Conservation (phyloP, 768 basidiomycete species). For the Kwoniella mangroviensis region DNA sequence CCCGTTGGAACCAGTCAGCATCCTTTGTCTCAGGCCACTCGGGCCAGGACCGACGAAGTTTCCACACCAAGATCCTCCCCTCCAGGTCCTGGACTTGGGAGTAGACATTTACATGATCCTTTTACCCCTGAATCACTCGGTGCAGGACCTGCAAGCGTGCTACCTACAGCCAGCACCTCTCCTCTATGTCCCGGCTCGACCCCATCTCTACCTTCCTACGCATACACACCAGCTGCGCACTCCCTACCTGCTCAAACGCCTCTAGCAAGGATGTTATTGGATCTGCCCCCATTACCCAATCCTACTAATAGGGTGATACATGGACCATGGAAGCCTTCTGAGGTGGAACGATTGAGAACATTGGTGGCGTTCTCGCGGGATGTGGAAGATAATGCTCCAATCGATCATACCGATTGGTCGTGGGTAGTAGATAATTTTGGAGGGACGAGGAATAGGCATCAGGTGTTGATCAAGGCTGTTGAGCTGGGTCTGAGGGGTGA, state of each 20-base stretch:
- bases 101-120: slow-evolving; percentile 2
- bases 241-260: neutral
- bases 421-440: slow-evolving; percentile 41
- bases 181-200: neutral
- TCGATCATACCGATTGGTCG: slow-evolving; percentile 40
- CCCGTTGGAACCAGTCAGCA: no score
- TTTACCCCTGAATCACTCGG: slow-evolving; percentile 13
- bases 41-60: neutral
- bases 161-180: neutral
- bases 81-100: neutral
- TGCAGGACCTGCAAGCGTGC: neutral
- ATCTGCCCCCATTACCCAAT: slow-evolving; percentile 5
- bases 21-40: neutral
- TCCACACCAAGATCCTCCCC: neutral
- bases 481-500: slow-evolving; percentile 46
- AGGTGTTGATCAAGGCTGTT: slow-evolving; percentile 47
- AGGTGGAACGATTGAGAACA: slow-evolving; percentile 12
- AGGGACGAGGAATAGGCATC: slow-evolving; percentile 38
- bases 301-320: slow-evolving; percentile 6
- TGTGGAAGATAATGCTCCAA: slow-evolving; percentile 19
- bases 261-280: neutral
- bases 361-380: slow-evolving; percentile 17
- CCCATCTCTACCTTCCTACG: neutral
- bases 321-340: slow-evolving; percentile 19
- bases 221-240: neutral